These are phyloP conservation scores for Eremothecium coryli DNA, from an alignment of 1,139 yeast genomes.

Conservation along the genomic window DNA sequence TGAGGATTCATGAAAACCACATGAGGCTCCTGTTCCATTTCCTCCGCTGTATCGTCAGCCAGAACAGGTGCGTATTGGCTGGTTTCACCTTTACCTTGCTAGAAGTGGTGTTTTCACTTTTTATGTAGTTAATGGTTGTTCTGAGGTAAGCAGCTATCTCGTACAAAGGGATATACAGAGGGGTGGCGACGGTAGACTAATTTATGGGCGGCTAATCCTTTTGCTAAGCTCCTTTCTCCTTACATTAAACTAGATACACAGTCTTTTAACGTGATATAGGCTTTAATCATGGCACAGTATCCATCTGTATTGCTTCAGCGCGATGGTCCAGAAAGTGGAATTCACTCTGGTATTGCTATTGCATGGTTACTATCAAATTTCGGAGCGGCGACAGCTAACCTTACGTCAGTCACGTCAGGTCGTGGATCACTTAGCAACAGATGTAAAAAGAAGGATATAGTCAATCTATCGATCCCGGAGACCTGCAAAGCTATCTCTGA, in stretches of 20 bases:
- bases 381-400: slow-evolving; percentile 10
- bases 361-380: slow-evolving; percentile 19
- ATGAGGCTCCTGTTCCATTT: slow-evolving; percentile 9
- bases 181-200: too few relatives aligned
- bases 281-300: slow-evolving; percentile 1
- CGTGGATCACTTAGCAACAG: slow-evolving; percentile 6
- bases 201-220: too few relatives aligned
- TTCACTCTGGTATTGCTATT: slow-evolving; percentile 15
- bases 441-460: slow-evolving; percentile 24
- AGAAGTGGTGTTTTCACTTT: too few relatives aligned
- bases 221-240: too few relatives aligned
- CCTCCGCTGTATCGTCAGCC: too few relatives aligned
- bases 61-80: too few relatives aligned
- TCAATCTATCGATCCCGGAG: slow-evolving; percentile 25
- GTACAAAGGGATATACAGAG: too few relatives aligned
- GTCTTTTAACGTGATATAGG: too few relatives aligned
- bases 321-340: slow-evolving; percentile 3
- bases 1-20: slow-evolving; percentile 24
- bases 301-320: slow-evolving; percentile 1
- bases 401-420: slow-evolving; percentile 1
- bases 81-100: too few relatives aligned
- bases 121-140: too few relatives aligned
- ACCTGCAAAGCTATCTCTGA: slow-evolving; percentile 23
- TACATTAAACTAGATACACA: too few relatives aligned
- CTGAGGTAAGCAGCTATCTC: too few relatives aligned